These are phyloP conservation scores for Mallotus japonicus DNA, from an alignment of 441 rosid species.

Conservation along the genomic window DNA sequence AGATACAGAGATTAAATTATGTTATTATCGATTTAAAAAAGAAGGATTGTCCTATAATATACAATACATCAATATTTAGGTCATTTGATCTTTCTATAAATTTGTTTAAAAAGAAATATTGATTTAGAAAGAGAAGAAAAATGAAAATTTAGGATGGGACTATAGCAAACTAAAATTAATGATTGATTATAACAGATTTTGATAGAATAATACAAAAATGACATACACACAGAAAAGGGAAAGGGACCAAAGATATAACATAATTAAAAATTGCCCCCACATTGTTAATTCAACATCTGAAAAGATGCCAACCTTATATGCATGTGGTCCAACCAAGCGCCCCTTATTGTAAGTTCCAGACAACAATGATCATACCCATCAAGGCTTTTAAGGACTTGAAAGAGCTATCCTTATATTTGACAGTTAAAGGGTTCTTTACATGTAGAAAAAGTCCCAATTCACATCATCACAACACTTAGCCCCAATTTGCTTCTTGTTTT, in stretches of 20 bases:
- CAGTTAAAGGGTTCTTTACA: constrained; percentile 29
- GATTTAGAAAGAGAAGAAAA: not conserved
- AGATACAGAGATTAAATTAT: too few relatives aligned
- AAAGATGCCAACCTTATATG: constrained; percentile 35
- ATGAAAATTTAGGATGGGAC: not conserved
- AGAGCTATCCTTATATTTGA: constrained; percentile 33
- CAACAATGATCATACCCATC: constrained; percentile 44
- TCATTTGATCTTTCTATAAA: too few relatives aligned
- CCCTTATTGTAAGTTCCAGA: constrained; percentile 26
- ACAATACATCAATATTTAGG: too few relatives aligned
- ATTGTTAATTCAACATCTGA: constrained; percentile 45
- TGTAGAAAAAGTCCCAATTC: constrained; percentile 25
- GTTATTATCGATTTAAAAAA: too few relatives aligned
- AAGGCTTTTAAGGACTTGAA: constrained; percentile 34
- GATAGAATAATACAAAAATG: not conserved
- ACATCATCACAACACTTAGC: not conserved
- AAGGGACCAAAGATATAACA: constrained; percentile 21
- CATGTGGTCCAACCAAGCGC: constrained; percentile 55
- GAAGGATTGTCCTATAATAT: too few relatives aligned
- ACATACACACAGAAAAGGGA: not conserved
- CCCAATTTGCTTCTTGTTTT: constrained; percentile 17
- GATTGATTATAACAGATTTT: not conserved
- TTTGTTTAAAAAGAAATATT: too few relatives aligned
- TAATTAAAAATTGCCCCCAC: constrained; percentile 30
- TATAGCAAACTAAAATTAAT: not conserved